These are phyloP conservation scores for Fusarium humuli DNA, from an alignment of 2,329 filamentous ascomycete species.

Conservation along the genomic window DNA sequence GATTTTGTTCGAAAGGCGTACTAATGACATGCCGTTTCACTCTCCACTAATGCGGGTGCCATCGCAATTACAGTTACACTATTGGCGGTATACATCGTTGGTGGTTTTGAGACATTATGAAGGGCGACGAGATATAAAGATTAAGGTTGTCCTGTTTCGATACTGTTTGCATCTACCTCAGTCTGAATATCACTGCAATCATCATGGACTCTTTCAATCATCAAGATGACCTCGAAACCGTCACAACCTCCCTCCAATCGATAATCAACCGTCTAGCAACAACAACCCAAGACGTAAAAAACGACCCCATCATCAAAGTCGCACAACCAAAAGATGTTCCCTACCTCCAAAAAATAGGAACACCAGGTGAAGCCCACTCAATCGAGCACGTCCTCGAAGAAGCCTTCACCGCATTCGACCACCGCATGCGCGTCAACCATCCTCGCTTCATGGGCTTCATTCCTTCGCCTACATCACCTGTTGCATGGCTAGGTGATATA, in stretches of 20 bases:
- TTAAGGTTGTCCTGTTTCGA: too few species aligned
- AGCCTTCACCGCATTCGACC: slow-evolving; percentile 17
- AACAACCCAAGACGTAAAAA: slow-evolving; percentile 15
- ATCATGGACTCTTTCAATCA: slow-evolving; percentile 4
- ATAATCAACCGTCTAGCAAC: slow-evolving; percentile 2
- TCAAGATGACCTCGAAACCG: slow-evolving; percentile 14
- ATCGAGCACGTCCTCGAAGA: slow-evolving; percentile 27
- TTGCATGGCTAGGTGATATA: slow-evolving; percentile 43
- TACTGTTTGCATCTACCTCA: neutral
- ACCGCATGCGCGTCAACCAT: slow-evolving; percentile 32
- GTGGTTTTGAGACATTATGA: neutral
- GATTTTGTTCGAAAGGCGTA: slow-evolving; percentile 11
- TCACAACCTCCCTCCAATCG: slow-evolving; percentile 17
- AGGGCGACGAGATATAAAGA: neutral
- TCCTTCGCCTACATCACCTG: slow-evolving; percentile 36
- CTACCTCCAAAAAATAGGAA: slow-evolving; percentile 16
- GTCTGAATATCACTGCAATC: neutral
- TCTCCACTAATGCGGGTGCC: neutral
- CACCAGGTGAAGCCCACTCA: slow-evolving; percentile 13
- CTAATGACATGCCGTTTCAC: slow-evolving; percentile 4
- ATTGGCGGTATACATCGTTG: neutral
- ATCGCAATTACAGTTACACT: neutral
- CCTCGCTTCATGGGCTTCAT: slow-evolving; percentile 41
- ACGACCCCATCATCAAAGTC: slow-evolving; percentile 30
- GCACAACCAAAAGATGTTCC: slow-evolving; percentile 23